Evolutionary conservation across 371 early-diverging fungal genomes (phyloP).

Genomic region (Mucor ambiguus): DNA sequence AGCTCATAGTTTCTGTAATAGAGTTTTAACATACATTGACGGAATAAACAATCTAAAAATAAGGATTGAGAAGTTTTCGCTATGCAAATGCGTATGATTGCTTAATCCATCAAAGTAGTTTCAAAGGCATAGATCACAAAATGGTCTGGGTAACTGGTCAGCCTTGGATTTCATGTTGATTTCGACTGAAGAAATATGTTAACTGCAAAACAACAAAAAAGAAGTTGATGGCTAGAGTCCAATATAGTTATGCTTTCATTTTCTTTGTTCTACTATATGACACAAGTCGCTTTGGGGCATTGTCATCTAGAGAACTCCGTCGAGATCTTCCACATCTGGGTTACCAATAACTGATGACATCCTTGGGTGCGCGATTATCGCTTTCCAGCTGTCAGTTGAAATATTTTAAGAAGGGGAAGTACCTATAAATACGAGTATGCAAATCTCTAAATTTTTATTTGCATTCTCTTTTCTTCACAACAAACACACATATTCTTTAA

Average conservation of each 20-base stretch:
- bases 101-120: background rate
- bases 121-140: background rate
- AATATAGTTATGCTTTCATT: background rate
- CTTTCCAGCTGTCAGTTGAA: conserved; percentile 24
- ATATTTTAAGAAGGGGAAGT: background rate
- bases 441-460: background rate
- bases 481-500: conserved; percentile 3
- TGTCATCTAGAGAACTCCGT: background rate
- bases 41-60: background rate
- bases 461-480: background rate
- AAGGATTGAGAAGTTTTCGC: background rate
- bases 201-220: background rate
- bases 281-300: background rate
- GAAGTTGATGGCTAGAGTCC: background rate
- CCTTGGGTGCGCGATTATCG: conserved; percentile 29
- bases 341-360: conserved; percentile 19
- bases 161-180: background rate
- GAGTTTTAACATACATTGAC: background rate
- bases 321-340: background rate
- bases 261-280: background rate
- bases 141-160: background rate
- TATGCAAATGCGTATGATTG: background rate
- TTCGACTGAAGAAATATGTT: background rate
- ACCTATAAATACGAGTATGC: conserved; percentile 10
- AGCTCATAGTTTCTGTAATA: background rate